Base-by-base conservation (phyloP, 352 stramenopile genomes). In the Phytophthora cryptogea region DNA sequence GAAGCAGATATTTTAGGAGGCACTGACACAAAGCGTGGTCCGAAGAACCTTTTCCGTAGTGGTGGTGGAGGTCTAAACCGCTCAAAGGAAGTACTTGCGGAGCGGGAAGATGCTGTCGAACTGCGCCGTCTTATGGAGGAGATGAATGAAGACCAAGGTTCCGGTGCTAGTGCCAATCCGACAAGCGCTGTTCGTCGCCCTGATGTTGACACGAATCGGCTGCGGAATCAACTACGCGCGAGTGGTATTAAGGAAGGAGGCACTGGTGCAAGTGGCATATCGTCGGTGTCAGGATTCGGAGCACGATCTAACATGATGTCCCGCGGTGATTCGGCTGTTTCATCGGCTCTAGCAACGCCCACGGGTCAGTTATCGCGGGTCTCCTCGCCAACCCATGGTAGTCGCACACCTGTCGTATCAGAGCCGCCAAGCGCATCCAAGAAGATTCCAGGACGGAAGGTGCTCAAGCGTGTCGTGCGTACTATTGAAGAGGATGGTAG, bases 51-150 rank as follows among this genome's bases (percentile, higher is more conserved):
- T 59, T 92, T 92, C 31, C 72, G 74, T 7, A 91, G 86, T 63
- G 85, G 80, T 58, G 80, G 82, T 54, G 82, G 80, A 53, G 85
- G 82, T 56, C 62, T 92, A 13, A 91, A 91, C 45, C 85, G 83
- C 8, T 88, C 83, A n/a, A 88, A 80, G 26, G 78, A 88, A 49
- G 82, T 82, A 14, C 58, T 92, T 45, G 68, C 69, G 5, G 83
- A 94, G 64, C 81, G 86, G 10, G 86, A 94, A 46, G 86, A 94
- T 55, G 82, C 79, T n/a, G 80, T 86, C 4, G 82, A 94, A 36
- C 56, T 94, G 35, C 77, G 83, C 32, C 78, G 80, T 3, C 70
- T 94, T 17, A 92, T 90, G 80, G 72, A 86, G 32, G 83, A 92
- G 30, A 93, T 94, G 86, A 86, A 91, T 28, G 80, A 92, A 59